Base-by-base conservation (phyloP, 2,329 filamentous ascomycete species). In the Aureobasidium uvarum region DNA sequence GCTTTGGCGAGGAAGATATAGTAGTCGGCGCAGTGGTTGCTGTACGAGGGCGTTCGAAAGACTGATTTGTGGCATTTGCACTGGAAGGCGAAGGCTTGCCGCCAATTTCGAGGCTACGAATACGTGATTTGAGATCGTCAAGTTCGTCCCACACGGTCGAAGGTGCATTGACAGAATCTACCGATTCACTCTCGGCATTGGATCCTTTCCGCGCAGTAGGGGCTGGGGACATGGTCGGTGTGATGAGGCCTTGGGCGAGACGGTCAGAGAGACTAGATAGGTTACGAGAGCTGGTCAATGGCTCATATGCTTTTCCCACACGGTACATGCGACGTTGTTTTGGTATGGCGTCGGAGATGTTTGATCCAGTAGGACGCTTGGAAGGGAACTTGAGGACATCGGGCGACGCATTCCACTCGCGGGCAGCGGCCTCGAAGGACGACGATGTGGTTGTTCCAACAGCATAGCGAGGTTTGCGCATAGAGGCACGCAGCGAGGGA, bases 61-160 rank as follows among this genome's bases (percentile, higher is more conserved):
- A 88, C 11, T 86, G 83, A 68, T 87, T 85, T 5, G 89, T 64
- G 89, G 73, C 93, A 2, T 91, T 90, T 2, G 91, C 91, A 41
- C 88, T 90, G 2, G 92, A 94, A 1, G 90, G 92, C 0, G 91
- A 81, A 0, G 93, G 92, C 39, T 96, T 96, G 66, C 93, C 93
- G 2, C 91, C 96, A 70, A 96, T 78, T 76, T 98, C 95, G 11
- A 99, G 84, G 67, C 92, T 90, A 71, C 91, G 88, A 71, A 99
- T 96, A 36, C 95, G 87, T 46, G 91, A 95, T 76, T 98, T 98
- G 54, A 99, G 80, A 69, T 98, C 95, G 71, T 98, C 95, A 33
- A 99, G 80, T 77, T 99, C 95, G 74, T 98, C 95, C 95, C 95
- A 99, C 2, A 99, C 91, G 0, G 92, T 97, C 1, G 92, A 96